A percentile compares a stretch with the other conserved stretches of the same genome.
Conservation (phyloP, 345 rosid genomes). For the Citrus inodora region DNA sequence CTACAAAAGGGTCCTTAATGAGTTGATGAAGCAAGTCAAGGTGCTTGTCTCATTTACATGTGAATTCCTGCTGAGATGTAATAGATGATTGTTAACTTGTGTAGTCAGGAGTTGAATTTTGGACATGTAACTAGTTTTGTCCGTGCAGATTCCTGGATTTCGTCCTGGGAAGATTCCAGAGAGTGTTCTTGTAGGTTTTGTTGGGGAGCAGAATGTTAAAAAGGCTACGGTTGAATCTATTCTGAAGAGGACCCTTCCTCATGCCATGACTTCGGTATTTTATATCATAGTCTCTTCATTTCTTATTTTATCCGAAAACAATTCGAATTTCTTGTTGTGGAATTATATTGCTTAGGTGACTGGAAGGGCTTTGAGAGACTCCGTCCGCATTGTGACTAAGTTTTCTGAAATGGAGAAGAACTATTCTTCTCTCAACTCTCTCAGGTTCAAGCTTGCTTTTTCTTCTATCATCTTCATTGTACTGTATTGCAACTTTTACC, state of each 20-base stretch:
- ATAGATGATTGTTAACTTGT: background rate
- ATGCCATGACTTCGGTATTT: conserved; percentile 79
- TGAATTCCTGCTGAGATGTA: background rate
- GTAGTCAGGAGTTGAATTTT: background rate
- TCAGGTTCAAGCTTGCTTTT: conserved; percentile 42
- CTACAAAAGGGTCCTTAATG: conserved; percentile 59
- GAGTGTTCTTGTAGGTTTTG: conserved; percentile 60
- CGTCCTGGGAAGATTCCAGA: conserved; percentile 86
- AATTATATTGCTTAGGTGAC: conserved; percentile 51
- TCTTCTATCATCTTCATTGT: background rate
- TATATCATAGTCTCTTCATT: conserved; percentile 4
- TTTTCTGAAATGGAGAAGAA: conserved; percentile 80
- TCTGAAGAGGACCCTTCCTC: conserved; percentile 91
- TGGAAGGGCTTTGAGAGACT: conserved; percentile 80
- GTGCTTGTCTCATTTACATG: conserved; percentile 21
- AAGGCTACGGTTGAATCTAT: conserved; percentile 85
- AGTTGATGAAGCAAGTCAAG: conserved; percentile 74
- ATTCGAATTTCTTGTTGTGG: background rate
- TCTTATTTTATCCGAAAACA: background rate
- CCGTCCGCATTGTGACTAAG: conserved; percentile 68
- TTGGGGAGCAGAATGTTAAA: conserved; percentile 65
- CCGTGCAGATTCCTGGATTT: conserved; percentile 74
- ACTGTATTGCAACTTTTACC: background rate
- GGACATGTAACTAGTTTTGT: background rate
- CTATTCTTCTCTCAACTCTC: conserved; percentile 53